Base-by-base conservation (phyloP, 768 basidiomycete genomes). In the Leccinum broughii region DNA sequence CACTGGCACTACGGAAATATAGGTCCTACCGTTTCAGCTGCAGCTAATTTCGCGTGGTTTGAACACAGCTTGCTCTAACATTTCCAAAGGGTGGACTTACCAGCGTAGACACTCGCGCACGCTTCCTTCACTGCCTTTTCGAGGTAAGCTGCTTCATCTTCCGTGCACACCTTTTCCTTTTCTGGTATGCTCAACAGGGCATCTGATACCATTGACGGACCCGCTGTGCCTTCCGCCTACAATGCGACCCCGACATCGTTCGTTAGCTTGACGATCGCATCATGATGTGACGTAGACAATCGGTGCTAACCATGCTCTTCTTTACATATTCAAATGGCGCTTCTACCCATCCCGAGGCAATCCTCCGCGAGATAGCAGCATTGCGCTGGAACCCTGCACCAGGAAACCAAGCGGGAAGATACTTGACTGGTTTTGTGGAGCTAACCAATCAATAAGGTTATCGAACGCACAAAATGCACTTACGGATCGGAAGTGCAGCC, bases 291-390 rank as follows among this genome's bases (percentile, higher is more conserved):
- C 4, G 26, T 7, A 51, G 14, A 65, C 8, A 9, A 22, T 46
- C 14, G 26, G 34, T 4, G 60, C 68, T 54, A 7, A 66, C 70
- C 66, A 71, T 60, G 8, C 15, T 60, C 50, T 52, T 62, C 46
- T 64, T 72, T 3, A 68, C 69, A 46, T 68, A 44, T 50, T 72
- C 57, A 17, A 71, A 71, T 8, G 69, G 70, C 22, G 54, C 54
- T 0, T 72, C 64, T 9, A 71, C 55, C 61, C 64, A 64, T 32
- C 46, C 22, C 3, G 60, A 6, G 24, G 61, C 54, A 3, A 44
- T 46, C 35, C 37, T n/a, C 30, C 62, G 62, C 6, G 57, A 62
- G 17, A 62, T 58, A 20, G 7, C 7, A 20, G 68, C 70, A n/a
- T 15, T 49, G n/a, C 58, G 63, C 28, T 67, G 59, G 61, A 70